Percentiles rank a stretch among this genome's conserved stretches.
Evolutionary conservation across 768 basidiomycete genomes (phyloP).

Genomic region (Mycena amicta): DNA sequence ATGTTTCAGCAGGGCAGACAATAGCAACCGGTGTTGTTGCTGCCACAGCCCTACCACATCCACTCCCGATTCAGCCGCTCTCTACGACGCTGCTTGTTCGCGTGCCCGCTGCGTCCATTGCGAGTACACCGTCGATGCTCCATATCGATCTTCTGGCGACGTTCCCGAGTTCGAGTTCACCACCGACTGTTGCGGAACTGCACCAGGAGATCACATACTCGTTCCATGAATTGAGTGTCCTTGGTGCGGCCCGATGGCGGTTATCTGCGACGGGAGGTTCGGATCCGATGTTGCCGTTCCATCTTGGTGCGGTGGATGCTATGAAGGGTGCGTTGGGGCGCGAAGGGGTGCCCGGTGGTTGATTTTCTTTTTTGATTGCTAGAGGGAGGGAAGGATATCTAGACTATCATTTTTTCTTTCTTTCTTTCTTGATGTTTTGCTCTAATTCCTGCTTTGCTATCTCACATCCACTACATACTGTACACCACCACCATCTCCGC

Average conservation of each 20-base stretch:
- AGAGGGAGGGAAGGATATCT: no score
- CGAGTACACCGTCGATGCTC: constrained; percentile 52
- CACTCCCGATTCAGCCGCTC: constrained; percentile 53
- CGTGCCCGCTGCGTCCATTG: constrained; percentile 46
- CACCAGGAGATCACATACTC: constrained; percentile 64
- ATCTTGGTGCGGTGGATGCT: constrained; percentile 70
- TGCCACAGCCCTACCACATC: constrained; percentile 25
- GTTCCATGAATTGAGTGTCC: constrained; percentile 69
- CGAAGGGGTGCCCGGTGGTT: constrained; percentile 20
- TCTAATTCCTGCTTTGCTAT: not conserved
- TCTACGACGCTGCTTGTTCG: constrained; percentile 62
- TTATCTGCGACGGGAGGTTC: constrained; percentile 34
- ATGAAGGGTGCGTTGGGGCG: constrained; percentile 52
- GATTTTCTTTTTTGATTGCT: no score
- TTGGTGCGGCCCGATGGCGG: constrained; percentile 53
- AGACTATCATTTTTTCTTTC: constrained; percentile 12
- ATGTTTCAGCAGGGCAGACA: not conserved
- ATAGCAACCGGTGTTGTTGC: constrained; percentile 22
- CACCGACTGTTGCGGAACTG: constrained; percentile 27
- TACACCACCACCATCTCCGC: not conserved
- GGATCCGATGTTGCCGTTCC: constrained; percentile 66
- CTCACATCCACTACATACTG: not conserved
- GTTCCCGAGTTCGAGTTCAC: constrained; percentile 39
- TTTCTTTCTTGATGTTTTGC: constrained; percentile 6
- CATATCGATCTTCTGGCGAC: constrained; percentile 64